phyloP scores from a whole-genome alignment of 139 green algal species.

The Chlamydomonas urium region DNA sequence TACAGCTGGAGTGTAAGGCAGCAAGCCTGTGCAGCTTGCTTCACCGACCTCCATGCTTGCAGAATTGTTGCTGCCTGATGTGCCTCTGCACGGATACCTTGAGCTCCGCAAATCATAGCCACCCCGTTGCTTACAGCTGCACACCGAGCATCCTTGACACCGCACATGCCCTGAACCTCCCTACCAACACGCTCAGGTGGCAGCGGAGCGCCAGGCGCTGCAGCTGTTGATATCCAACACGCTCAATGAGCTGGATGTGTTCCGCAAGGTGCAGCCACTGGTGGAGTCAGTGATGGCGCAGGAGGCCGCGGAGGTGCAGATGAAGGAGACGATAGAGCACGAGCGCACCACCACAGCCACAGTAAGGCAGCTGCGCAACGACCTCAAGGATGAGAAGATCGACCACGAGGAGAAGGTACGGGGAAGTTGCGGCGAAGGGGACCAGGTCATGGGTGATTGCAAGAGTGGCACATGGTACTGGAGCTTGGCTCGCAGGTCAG shows the following conservation, averaged over 20 bases:
- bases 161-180: no score
- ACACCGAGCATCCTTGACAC: no score
- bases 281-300: conserved; percentile 52
- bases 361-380: conserved; percentile 57
- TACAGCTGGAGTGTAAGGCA: not conserved
- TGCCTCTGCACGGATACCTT: not conserved
- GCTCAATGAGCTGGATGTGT: conserved; percentile 48
- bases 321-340: conserved; percentile 57
- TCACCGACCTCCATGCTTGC: not conserved
- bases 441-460: no score
- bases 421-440: not conserved
- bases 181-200: no score
- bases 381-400: conserved; percentile 60
- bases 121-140: no score
- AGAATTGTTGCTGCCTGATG: not conserved
- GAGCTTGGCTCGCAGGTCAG: no score
- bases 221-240: conserved; percentile 50
- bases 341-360: conserved; percentile 53
- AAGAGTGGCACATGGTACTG: no score
- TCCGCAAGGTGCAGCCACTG: conserved; percentile 40
- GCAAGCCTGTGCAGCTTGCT: not conserved
- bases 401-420: conserved; percentile 65
- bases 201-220: conserved; percentile 54
- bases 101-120: no score
- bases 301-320: conserved; percentile 58